Evolutionary conservation across 208 protist species (phyloP).

Genomic region (Trypanosoma congolense): DNA sequence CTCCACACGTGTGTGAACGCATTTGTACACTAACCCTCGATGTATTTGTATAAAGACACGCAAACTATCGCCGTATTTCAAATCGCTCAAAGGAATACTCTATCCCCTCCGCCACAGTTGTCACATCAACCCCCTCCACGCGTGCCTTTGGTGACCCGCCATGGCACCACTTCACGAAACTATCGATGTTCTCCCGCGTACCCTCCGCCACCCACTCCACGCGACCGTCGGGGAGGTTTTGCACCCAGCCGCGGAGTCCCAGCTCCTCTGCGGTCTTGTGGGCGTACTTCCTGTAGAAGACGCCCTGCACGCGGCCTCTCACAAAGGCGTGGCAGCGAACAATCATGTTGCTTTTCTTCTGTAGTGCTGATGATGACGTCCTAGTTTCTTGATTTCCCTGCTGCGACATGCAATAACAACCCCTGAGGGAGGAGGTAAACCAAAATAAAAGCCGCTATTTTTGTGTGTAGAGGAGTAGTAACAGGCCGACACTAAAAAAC

Average conservation of each 20-base stretch:
- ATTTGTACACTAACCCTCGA: no score
- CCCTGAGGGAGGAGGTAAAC: no score
- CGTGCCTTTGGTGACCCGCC: slow-evolving; percentile 63
- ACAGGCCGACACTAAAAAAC: no score
- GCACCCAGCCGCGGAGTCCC: slow-evolving; percentile 75
- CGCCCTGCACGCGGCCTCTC: slow-evolving; percentile 80
- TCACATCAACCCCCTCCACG: slow-evolving; percentile 22
- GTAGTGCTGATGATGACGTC: background rate
- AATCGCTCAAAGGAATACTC: slow-evolving; percentile 12
- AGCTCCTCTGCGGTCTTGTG: slow-evolving; percentile 30
- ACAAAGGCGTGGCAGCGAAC: slow-evolving; percentile 58
- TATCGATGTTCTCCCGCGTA: slow-evolving; percentile 25
- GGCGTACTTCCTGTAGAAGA: slow-evolving; percentile 88
- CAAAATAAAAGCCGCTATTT: no score
- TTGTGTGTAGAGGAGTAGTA: no score
- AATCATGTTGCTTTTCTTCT: background rate
- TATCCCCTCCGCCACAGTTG: background rate
- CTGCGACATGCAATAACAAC: no score
- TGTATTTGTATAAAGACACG: background rate
- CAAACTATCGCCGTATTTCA: slow-evolving; percentile 10
- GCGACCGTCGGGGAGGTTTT: slow-evolving; percentile 65
- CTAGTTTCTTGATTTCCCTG: no score
- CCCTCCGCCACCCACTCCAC: slow-evolving; percentile 81
- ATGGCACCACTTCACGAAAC: slow-evolving; percentile 70
- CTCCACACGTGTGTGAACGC: no score